A percentile compares a stretch with the other conserved stretches of the same genome.
Conservation (phyloP, 805 yeast species). For the Myxozyma sirexii region DNA sequence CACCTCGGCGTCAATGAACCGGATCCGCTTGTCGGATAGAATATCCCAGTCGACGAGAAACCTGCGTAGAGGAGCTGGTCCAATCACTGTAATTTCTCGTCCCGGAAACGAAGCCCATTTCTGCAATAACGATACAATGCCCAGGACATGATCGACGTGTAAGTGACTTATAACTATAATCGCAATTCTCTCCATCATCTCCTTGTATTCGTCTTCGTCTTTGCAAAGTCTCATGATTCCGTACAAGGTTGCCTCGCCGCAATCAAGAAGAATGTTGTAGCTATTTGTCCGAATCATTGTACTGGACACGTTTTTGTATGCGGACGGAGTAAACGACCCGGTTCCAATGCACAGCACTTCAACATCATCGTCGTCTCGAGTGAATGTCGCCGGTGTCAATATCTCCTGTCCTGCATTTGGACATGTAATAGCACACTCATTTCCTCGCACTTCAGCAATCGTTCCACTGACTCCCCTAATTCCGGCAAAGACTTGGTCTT, state of each 20-base stretch:
- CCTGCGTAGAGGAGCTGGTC: constrained; percentile 51
- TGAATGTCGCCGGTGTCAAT: too few relatives aligned
- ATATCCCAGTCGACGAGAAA: constrained; percentile 10
- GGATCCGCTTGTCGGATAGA: neutral
- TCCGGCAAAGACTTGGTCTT: neutral
- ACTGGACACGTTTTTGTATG: constrained; percentile 80
- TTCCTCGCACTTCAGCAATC: neutral
- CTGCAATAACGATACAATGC: constrained; percentile 66
- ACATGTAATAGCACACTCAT: neutral
- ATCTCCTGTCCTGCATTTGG: too few relatives aligned
- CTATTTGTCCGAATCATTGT: constrained; percentile 59
- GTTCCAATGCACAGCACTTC: constrained; percentile 84
- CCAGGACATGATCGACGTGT: constrained; percentile 97
- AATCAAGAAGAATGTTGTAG: constrained; percentile 64
- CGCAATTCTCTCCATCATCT: constrained; percentile 60
- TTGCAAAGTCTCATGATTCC: constrained; percentile 65
- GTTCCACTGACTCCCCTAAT: neutral
- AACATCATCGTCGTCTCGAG: constrained; percentile 43
- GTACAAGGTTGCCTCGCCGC: constrained; percentile 90
- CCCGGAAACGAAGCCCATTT: constrained; percentile 41
- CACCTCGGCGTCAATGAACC: constrained; percentile 8
- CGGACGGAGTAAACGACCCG: constrained; percentile 87
- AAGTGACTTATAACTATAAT: constrained; percentile 79
- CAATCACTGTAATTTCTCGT: constrained; percentile 56
- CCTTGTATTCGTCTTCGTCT: constrained; percentile 42